These are phyloP conservation scores for Fennellomyces sp. DNA, from an alignment of 371 early-diverging fungal species.

Conservation along the genomic window DNA sequence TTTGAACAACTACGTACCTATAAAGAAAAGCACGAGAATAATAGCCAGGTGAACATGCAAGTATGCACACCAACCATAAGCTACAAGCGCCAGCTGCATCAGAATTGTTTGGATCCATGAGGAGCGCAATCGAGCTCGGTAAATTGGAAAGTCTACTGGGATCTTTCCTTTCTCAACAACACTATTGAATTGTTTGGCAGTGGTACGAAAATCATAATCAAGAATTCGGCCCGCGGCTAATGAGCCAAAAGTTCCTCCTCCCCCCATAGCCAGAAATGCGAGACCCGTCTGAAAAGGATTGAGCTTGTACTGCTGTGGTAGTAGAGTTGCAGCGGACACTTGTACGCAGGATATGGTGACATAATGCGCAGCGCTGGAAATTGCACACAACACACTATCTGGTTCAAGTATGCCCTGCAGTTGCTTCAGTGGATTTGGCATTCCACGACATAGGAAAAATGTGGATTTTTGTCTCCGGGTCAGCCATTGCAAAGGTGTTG, in stretches of 20 bases:
- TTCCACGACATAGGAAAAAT: background rate
- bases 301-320: background rate
- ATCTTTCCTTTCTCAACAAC: slow-evolving; percentile 2
- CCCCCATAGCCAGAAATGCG: slow-evolving; percentile 15
- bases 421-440: background rate
- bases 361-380: background rate
- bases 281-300: slow-evolving; percentile 19
- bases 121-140: slow-evolving; percentile 24
- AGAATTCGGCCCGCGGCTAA: slow-evolving; percentile 15
- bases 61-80: slow-evolving; percentile 33
- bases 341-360: background rate
- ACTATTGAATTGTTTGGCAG: slow-evolving; percentile 3
- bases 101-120: slow-evolving; percentile 18
- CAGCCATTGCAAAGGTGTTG: slow-evolving; percentile 22
- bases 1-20: slow-evolving; percentile 18
- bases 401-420: background rate
- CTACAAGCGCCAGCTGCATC: slow-evolving; percentile 9
- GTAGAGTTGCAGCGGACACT: background rate
- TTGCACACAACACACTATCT: background rate
- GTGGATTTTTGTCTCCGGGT: slow-evolving; percentile 9
- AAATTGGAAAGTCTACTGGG: slow-evolving; percentile 20
- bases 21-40: slow-evolving; percentile 24
- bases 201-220: slow-evolving; percentile 17
- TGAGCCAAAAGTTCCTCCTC: slow-evolving; percentile 12
- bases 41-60: slow-evolving; percentile 22